Evolutionary conservation across 2,329 filamentous ascomycete genomes (phyloP), one percentile per base, ranked within the genome.

Genomic region (Emmonsiellopsis sp.): DNA sequence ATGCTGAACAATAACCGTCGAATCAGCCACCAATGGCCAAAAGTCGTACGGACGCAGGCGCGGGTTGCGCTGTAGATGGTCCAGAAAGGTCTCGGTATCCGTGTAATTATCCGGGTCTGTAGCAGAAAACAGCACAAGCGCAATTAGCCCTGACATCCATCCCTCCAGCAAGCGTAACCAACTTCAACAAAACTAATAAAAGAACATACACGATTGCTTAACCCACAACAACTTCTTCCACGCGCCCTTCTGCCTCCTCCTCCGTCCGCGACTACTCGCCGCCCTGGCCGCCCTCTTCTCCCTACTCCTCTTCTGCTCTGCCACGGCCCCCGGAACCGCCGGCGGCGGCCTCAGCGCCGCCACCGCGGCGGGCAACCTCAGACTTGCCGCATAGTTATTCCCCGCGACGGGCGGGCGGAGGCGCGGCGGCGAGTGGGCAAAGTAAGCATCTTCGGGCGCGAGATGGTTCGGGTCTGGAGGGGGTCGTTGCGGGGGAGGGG

Each of bases 151-250:
- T 36, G 45, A 37, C 34, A 2, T 42, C 14, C 34, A 2, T 42
- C 14, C 21, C 17, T 31, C 33, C 10, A 34, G 3, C 39, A 43
- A 14, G 3, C 3, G 9, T 21, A 17, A 27, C 17, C 32, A 21
- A n/a, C 21, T 27, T 31, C 4, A 5, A 21, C 42, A 21, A 21
- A 13, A 31, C 2, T 45, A 17, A 17, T 36, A 53, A 17, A 49
- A 40, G 13, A 33, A 71, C 83, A 59, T 74, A 91, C 87, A 95
- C 36, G 87, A 88, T 68, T 97, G 93, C 72, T 95, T 95, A 65
- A 98, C 91, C 93, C 93, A 98, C 53, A 98, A 80, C 59, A 98
- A 73, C 75, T 97, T 97, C 78, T 94, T 95, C 88, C 92, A 97
- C 9, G 82, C 82, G 49, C 83, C 81, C 64, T 85, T 88, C 59